Conservation (phyloP, 768 basidiomycete species). For the Mycena amicta region DNA sequence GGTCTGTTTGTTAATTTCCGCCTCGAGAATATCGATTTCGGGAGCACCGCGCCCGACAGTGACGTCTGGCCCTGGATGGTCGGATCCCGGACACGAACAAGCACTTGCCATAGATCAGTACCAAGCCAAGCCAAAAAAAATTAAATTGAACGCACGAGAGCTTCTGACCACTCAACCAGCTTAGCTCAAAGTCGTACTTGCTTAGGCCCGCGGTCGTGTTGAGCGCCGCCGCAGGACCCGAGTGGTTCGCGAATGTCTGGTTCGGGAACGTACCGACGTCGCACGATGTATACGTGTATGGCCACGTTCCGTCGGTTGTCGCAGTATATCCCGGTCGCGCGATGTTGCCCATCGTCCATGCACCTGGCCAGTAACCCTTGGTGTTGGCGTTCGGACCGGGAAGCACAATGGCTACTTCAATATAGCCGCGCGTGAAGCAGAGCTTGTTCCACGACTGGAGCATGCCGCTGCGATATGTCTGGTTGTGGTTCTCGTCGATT, state of each 20-base stretch:
- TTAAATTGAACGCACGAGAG: constrained; percentile 51
- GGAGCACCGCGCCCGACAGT: constrained; percentile 69
- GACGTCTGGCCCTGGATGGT: constrained; percentile 73
- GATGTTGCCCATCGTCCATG: constrained; percentile 90
- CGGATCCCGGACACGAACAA: constrained; percentile 74
- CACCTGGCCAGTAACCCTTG: constrained; percentile 73
- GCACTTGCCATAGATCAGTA: constrained; percentile 41
- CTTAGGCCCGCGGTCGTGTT: constrained; percentile 47
- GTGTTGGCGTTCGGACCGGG: constrained; percentile 61
- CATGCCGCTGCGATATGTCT: constrained; percentile 75
- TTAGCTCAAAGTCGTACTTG: constrained; percentile 62
- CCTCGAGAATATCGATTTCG: constrained; percentile 85
- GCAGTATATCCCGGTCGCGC: constrained; percentile 80
- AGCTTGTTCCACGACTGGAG: constrained; percentile 91
- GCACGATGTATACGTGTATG: constrained; percentile 75
- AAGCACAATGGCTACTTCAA: constrained; percentile 65
- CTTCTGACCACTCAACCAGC: constrained; percentile 79
- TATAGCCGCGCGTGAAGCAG: constrained; percentile 79
- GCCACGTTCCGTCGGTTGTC: constrained; percentile 82
- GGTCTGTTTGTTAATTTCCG: constrained; percentile 60
- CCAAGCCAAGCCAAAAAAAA: neutral
- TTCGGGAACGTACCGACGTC: constrained; percentile 81
- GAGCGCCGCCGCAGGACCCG: constrained; percentile 64
- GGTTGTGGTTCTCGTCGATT: constrained; percentile 51
- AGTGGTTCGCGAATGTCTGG: constrained; percentile 56